A percentile compares a stretch with the other conserved stretches of the same genome.
These are phyloP conservation scores for Diplodia scrobiculata DNA, from an alignment of 2,329 filamentous ascomycete genomes.

Conservation along the genomic window DNA sequence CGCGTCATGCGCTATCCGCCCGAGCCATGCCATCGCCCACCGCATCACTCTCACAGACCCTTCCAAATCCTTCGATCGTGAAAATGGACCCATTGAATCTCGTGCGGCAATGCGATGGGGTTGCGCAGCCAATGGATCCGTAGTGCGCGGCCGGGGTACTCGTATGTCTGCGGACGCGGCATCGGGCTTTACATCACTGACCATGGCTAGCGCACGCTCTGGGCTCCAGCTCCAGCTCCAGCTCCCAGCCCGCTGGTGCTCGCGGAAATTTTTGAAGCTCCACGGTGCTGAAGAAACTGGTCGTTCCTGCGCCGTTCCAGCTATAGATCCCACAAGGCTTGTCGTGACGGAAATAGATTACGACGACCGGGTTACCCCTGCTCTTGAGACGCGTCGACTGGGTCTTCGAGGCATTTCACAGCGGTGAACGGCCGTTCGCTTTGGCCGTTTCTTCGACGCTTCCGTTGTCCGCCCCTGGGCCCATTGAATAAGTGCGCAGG, in stretches of 20 bases:
- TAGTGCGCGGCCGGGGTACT: background rate
- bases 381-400: background rate
- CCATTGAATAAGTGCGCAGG: background rate
- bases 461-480: background rate
- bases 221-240: background rate
- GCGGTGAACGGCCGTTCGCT: constrained; percentile 2
- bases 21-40: background rate
- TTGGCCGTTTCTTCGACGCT: background rate
- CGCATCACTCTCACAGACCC: constrained; percentile 20
- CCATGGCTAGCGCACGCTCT: constrained; percentile 1
- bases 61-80: constrained; percentile 15
- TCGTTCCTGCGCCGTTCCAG: constrained; percentile 5
- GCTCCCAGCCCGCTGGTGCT: background rate
- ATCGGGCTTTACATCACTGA: background rate
- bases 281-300: constrained; percentile 2
- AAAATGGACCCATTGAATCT: constrained; percentile 9
- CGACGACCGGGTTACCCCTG: constrained; percentile 10
- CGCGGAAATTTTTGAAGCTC: constrained; percentile 3
- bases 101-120: constrained; percentile 4
- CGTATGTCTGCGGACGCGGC: background rate
- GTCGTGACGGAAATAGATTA: constrained; percentile 21
- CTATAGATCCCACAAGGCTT: constrained; percentile 14
- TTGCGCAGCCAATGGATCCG: background rate
- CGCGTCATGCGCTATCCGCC: constrained; percentile 18
- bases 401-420: background rate